Evolutionary conservation across 2,329 filamentous ascomycete species (phyloP).

Genomic region (Epichloe coenophiala): DNA sequence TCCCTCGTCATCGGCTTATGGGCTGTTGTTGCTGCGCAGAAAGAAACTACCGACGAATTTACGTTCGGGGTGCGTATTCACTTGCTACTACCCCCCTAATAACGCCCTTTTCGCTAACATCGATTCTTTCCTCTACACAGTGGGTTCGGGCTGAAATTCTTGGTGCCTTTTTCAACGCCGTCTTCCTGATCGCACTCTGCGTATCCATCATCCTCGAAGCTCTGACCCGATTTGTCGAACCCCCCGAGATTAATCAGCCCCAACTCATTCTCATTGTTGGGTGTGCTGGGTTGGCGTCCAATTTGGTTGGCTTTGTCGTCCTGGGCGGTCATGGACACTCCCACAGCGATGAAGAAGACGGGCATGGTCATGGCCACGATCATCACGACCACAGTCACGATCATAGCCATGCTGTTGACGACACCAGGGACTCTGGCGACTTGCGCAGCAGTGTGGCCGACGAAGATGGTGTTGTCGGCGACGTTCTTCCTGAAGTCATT

Average conservation of each 20-base stretch:
- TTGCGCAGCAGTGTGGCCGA: conserved; percentile 33
- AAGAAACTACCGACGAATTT: conserved; percentile 77
- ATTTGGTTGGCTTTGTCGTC: conserved; percentile 76
- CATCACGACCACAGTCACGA: conserved; percentile 25
- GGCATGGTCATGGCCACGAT: conserved; percentile 37
- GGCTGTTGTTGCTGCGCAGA: conserved; percentile 82
- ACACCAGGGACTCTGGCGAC: conserved; percentile 32
- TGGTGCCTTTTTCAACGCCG: conserved; percentile 90
- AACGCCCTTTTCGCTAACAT: conserved; percentile 10
- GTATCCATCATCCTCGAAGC: conserved; percentile 94
- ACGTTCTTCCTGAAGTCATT: conserved; percentile 49
- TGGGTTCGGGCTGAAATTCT: conserved; percentile 97
- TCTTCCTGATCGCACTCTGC: conserved; percentile 92
- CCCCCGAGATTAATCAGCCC: conserved; percentile 74
- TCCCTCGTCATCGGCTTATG: conserved; percentile 85
- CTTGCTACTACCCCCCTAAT: neutral
- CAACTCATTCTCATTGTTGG: conserved; percentile 83
- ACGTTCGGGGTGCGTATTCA: conserved; percentile 68
- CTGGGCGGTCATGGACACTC: conserved; percentile 88
- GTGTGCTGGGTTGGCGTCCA: conserved; percentile 71
- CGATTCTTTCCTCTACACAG: conserved; percentile 26
- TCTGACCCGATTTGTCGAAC: conserved; percentile 80
- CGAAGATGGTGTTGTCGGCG: conserved; percentile 43
- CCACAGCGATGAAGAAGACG: conserved; percentile 47
- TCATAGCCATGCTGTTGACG: conserved; percentile 32